Evolutionary conservation across 345 rosid species (phyloP), one percentile per base, ranked within the genome.

Genomic region (Citrus glauca): DNA sequence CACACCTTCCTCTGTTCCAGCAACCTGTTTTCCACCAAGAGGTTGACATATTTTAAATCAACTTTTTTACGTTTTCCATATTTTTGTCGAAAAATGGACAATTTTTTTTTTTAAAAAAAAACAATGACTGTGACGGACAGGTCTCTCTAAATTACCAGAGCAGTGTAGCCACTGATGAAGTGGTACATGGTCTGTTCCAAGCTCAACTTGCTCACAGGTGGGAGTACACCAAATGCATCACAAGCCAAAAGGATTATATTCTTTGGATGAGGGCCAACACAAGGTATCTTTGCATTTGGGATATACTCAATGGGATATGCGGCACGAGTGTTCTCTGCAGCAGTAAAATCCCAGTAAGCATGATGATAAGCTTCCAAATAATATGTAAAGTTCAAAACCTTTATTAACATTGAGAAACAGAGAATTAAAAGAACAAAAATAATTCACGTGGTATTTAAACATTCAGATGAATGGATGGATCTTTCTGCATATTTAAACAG

Each of bases 181-280:
- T 95, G 99, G 89, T 92, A 95, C 98, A 95, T 95, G 76, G 98
- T 89, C 79, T 93, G 98, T n/a, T 97, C 94, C 79, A 93, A 82
- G 79, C 67, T 89, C 81, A 95, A 83, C 88, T 92, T 95, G 97
- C 98, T 93, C 85, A 95, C 98, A 2, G 99, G 99, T 25, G 99
- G 99, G 56, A 95, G 99, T 73, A 92, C 99, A 64, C 99, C 97
- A 78, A 95, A 91, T 42, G 98, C 99, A 57, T 93, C 98, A 68
- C 99, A 92, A 8, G 99, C 98, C 83, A 95, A 76, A 73, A 95
- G 98, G 50, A 93, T 92, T 71, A 92, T 94, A 78, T 95, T 95
- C 84, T 82, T 92, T 0, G 99, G 99, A 50, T 93, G 97, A 13
- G 97, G 93, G 72, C 97, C 96, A 27, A 93, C 91, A 13, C 98